These are phyloP conservation scores for Calonectria pauciramosa DNA, from an alignment of 2,329 filamentous ascomycete species.

Conservation along the genomic window DNA sequence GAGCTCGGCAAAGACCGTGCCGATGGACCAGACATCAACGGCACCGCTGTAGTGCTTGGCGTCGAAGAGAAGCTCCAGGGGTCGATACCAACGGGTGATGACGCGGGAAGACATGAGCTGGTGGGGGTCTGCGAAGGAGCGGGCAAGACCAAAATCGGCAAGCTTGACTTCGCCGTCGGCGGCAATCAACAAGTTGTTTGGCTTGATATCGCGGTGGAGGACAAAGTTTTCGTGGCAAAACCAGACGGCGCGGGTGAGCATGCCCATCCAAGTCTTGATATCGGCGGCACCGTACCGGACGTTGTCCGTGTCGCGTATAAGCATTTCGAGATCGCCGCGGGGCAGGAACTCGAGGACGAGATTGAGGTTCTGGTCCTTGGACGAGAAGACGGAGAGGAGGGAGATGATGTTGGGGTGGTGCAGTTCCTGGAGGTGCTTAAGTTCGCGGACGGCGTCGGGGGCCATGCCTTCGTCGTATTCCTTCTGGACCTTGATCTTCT, in stretches of 20 bases:
- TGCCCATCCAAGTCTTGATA: constrained; percentile 98
- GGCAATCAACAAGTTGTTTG: constrained; percentile 96
- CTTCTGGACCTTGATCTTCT: constrained; percentile 90
- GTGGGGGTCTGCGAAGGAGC: constrained; percentile 90
- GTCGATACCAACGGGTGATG: constrained; percentile 96
- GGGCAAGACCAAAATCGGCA: constrained; percentile 96
- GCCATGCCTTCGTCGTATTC: constrained; percentile 93
- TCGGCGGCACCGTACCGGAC: constrained; percentile 89
- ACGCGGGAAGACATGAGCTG: constrained; percentile 92
- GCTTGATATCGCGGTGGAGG: constrained; percentile 98
- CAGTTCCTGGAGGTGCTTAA: constrained; percentile 95
- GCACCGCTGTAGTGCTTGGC: constrained; percentile 90
- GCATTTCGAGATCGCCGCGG: constrained; percentile 93
- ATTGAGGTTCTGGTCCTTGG: constrained; percentile 96
- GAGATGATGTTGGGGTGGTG: constrained; percentile 96
- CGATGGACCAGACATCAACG: constrained; percentile 95
- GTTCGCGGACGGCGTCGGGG: constrained; percentile 94
- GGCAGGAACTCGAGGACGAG: constrained; percentile 95
- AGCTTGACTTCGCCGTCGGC: constrained; percentile 94
- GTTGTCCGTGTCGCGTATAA: constrained; percentile 85
- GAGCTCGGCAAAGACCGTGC: constrained; percentile 93
- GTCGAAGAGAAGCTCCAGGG: constrained; percentile 93
- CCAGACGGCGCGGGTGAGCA: constrained; percentile 93
- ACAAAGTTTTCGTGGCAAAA: constrained; percentile 97
- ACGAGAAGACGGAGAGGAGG: constrained; percentile 92